Evolutionary conservation across 352 stramenopile genomes (phyloP).

Genomic region (Pythium rishiriense): DNA sequence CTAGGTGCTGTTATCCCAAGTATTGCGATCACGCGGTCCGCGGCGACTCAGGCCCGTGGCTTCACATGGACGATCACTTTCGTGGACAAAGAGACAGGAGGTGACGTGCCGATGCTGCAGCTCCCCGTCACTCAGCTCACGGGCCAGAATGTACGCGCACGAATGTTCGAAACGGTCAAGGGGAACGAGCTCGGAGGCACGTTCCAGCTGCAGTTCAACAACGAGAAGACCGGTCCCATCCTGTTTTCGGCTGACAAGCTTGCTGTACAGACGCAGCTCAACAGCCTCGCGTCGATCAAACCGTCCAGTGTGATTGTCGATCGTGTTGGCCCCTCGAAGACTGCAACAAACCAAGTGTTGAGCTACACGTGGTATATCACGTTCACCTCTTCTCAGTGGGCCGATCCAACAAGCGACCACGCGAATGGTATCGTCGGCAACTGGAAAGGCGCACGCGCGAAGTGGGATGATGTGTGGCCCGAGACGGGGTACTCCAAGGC

Average conservation of each 20-base stretch:
- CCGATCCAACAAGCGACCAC: slow-evolving; percentile 90
- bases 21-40: slow-evolving; percentile 56
- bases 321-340: slow-evolving; percentile 41
- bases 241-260: slow-evolving; percentile 76
- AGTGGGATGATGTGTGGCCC: slow-evolving; percentile 90
- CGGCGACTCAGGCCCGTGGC: slow-evolving; percentile 59
- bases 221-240: slow-evolving; percentile 92
- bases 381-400: slow-evolving; percentile 93
- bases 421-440: slow-evolving; percentile 86
- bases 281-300: slow-evolving; percentile 91
- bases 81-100: slow-evolving; percentile 57
- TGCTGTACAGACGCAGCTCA: slow-evolving; percentile 90
- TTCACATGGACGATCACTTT: slow-evolving; percentile 88
- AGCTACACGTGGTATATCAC: slow-evolving; percentile 93
- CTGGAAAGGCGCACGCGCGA: slow-evolving; percentile 83
- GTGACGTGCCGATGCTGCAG: slow-evolving; percentile 72
- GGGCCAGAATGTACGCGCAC: slow-evolving; percentile 35
- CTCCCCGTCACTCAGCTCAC: slow-evolving; percentile 40
- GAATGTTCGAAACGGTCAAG: slow-evolving; percentile 70
- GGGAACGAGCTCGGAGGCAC: slow-evolving; percentile 90
- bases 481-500: slow-evolving; percentile 93
- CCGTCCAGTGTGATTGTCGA: slow-evolving; percentile 90
- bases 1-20: slow-evolving; percentile 39
- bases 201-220: slow-evolving; percentile 93
- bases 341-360: slow-evolving; percentile 63